A percentile compares a stretch with the other conserved stretches of the same genome.
Evolutionary conservation across 176 grass and related monocot genomes (phyloP).

Genomic region (Phoenix dactylifera): DNA sequence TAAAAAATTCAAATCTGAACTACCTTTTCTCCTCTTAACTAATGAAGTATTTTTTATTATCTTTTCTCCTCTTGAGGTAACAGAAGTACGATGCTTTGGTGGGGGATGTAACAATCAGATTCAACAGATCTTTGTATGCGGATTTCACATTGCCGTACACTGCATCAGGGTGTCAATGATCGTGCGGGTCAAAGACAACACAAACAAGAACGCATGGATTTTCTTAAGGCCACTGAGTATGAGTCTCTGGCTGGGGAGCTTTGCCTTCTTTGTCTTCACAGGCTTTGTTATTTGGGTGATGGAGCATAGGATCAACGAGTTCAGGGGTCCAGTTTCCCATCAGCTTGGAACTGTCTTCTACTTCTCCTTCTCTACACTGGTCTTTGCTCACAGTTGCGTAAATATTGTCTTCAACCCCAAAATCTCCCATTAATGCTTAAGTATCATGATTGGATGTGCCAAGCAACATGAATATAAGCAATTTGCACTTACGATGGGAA

Average conservation of each 20-base stretch:
- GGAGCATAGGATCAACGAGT: slow-evolving; percentile 34
- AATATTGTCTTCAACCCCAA: not conserved
- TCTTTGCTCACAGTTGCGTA: slow-evolving; percentile 39
- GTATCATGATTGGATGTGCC: too few relatives aligned
- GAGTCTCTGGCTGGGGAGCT: slow-evolving; percentile 37
- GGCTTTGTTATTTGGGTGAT: slow-evolving; percentile 32
- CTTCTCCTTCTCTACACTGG: slow-evolving; percentile 13
- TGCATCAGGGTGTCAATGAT: slow-evolving; percentile 14
- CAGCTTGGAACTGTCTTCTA: slow-evolving; percentile 28
- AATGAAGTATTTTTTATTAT: too few relatives aligned
- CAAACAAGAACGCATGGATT: slow-evolving; percentile 15
- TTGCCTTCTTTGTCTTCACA: slow-evolving; percentile 40
- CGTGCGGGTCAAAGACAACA: slow-evolving; percentile 5
- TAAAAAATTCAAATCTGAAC: too few relatives aligned
- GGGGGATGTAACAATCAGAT: slow-evolving; percentile 10
- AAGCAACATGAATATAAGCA: too few relatives aligned
- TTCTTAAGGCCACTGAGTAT: slow-evolving; percentile 14
- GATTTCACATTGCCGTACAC: slow-evolving; percentile 15
- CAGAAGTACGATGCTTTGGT: slow-evolving; percentile 9
- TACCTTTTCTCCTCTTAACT: too few relatives aligned
- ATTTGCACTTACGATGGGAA: too few relatives aligned
- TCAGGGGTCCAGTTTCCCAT: slow-evolving; percentile 22
- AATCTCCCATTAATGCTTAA: too few relatives aligned
- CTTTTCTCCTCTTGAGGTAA: not conserved
- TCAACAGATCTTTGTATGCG: not conserved